Evolutionary conservation across 257 asterid genomes (phyloP), one percentile per base, ranked within the genome.

Genomic region (Fraxinus cuspidata): DNA sequence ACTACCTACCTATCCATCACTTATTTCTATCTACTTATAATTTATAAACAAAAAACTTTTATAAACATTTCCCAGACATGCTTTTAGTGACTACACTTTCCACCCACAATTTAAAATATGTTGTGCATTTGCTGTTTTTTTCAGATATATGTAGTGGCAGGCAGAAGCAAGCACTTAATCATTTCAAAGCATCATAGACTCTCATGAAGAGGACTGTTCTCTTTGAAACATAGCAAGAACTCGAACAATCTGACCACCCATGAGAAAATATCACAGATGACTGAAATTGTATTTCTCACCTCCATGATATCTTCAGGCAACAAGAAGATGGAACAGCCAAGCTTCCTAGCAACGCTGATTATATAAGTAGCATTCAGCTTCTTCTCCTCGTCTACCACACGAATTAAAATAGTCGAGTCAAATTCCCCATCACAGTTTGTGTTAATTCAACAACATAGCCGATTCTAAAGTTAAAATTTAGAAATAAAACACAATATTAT

Each of bases 271-370:
- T 23, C 53, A 77, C 37, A 29, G 70, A 72, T n/a, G 16, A 34
- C 31, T 77, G 79, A 70, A 53, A 38, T 65, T 73, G 42, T 56
- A 80, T 7, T 74, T 38, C 86, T 87, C 81, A 95, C 99, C 94
- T 93, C 96, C 74, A 91, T 91, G 88, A 95, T 95, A 83, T 95
- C 98, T 84, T 95, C 99, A 6, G 99, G 99, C 89, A 95, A 85
- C 89, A 95, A 87, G 91, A 93, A 95, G 69, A 95, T 89, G 60
- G 99, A 93, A 81, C 99, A 95, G 18, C 99, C 99, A 67, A 95
- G 97, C 83, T 95, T 95, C 82, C 99, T 83, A 8, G 99, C 99
- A 74, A 95, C 97, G 74, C 99, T 95, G 86, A 95, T 95, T 79
- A 95, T 95, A 79, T 95, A 95, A 28, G 98, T 93, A 47, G 99